Base-by-base conservation (phyloP, 805 yeast genomes). In the Candida michaelii region DNA sequence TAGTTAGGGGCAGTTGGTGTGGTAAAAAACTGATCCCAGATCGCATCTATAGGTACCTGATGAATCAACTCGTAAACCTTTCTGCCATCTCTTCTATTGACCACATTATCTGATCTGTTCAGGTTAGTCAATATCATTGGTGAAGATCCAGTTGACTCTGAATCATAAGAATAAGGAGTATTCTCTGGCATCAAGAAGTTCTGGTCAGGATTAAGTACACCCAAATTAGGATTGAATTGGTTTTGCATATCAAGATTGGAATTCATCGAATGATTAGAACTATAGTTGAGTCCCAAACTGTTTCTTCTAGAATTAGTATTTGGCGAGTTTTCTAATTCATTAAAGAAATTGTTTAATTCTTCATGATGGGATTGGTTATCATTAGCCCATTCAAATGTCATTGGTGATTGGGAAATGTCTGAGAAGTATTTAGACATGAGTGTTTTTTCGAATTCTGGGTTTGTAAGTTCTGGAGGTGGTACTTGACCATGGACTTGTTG, bases 1-100 rank as follows among this genome's bases (percentile, higher is more conserved):
- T 14, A 23, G 15, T 40, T 35, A 5, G 38, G 27, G 10, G 29
- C 32, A 21, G 27, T 27, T 3, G 37, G 36, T 13, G 44, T 30
- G 9, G 75, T 63, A 54, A 81, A 79, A 50, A 78, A 77, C 50
- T 80, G 85, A 40, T 80, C 87, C 85, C 88, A 82, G 25, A 83
- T 80, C 18, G 80, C 69, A 42, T 82, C 88, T 2, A 79, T 73
- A 3, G 85, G 82, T 36, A 81, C 76, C 55, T 77, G 83, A 52
- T 73, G 76, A 46, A 83, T 74, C 66, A 83, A 63, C 51, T 82
- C 85, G 54, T 72, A 79, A 15, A 82, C 73, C 39, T 70, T 65
- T 46, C 72, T 74, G 4, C 82, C 83, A 47, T 83, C 88, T 30
- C 53, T 63, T 4, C 46, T 19, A 12, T 34, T 35, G 1, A 3